Conservation (phyloP, 208 protist genomes). For the Polymyxa betae region DNA sequence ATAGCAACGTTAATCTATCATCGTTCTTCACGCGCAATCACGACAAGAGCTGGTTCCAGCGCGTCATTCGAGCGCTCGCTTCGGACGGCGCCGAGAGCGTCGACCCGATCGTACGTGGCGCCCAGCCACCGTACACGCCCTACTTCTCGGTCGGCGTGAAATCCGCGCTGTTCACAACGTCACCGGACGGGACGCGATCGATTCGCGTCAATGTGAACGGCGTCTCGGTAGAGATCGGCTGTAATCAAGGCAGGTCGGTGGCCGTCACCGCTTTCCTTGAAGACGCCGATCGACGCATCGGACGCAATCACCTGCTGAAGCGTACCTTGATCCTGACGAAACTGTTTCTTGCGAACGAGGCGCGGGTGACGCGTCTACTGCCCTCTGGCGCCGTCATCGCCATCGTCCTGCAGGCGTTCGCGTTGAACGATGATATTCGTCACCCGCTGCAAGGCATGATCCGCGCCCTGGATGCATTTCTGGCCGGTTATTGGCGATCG, state of each 20-base stretch:
- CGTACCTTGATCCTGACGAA: neutral
- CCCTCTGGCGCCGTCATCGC: conserved; percentile 4
- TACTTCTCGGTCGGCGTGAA: conserved; percentile 25
- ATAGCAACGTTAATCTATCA: conserved; percentile 51
- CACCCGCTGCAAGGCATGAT: conserved; percentile 43
- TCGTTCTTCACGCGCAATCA: conserved; percentile 50
- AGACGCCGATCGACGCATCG: conserved; percentile 41
- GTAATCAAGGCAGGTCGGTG: conserved; percentile 10
- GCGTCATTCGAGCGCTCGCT: neutral
- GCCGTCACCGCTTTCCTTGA: conserved; percentile 17
- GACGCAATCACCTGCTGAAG: conserved; percentile 27
- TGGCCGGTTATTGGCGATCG: neutral
- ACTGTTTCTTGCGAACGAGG: neutral
- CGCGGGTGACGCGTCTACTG: neutral
- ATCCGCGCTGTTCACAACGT: neutral
- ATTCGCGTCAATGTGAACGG: conserved; percentile 12
- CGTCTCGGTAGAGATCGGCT: conserved; percentile 26
- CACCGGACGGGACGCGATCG: conserved; percentile 17
- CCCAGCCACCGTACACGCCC: neutral
- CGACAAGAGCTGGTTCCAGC: conserved; percentile 53
- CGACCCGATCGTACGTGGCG: conserved; percentile 12
- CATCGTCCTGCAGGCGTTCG: conserved; percentile 29
- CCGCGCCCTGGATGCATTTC: conserved; percentile 4
- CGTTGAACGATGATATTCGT: neutral
- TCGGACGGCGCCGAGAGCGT: conserved; percentile 30